These are phyloP conservation scores for Aphanomyces euteiches DNA, from an alignment of 352 stramenopile genomes.

Conservation along the genomic window DNA sequence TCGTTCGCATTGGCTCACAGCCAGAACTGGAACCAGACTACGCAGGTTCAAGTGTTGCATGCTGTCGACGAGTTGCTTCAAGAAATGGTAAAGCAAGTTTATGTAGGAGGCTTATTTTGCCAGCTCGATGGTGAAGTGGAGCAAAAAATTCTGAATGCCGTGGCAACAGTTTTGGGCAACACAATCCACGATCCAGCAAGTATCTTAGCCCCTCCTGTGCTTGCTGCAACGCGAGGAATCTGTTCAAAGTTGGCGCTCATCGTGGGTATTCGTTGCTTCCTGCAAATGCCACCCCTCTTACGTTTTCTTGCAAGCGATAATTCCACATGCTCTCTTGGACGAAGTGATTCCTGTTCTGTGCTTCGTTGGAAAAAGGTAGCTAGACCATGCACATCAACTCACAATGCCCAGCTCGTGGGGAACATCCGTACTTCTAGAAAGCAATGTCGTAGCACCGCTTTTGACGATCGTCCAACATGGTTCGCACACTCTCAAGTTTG, in stretches of 20 bases:
- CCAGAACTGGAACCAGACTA: conserved; percentile 7
- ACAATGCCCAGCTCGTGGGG: not conserved
- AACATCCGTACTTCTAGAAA: conserved; percentile 9
- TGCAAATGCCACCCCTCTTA: no score
- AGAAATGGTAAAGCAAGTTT: not conserved
- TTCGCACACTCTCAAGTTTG: not conserved
- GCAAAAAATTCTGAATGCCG: conserved; percentile 2
- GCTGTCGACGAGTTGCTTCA: conserved; percentile 8
- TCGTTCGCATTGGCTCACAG: not conserved
- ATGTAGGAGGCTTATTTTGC: not conserved
- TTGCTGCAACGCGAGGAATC: not conserved
- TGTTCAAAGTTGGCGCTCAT: conserved; percentile 9
- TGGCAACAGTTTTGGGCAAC: not conserved
- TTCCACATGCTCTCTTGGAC: conserved; percentile 6
- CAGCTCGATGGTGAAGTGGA: conserved; percentile 20
- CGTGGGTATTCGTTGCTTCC: not conserved
- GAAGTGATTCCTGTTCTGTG: conserved; percentile 15
- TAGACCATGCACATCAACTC: no score
- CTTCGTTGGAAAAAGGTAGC: conserved; percentile 7
- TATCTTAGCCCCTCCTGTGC: not conserved
- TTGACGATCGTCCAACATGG: conserved; percentile 10
- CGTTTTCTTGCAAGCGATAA: not conserved
- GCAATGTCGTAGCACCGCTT: not conserved
- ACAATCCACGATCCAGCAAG: not conserved
- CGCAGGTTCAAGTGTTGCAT: conserved; percentile 14